phyloP scores from a whole-genome alignment of 345 rosid species.

The Iberis pinnata region DNA sequence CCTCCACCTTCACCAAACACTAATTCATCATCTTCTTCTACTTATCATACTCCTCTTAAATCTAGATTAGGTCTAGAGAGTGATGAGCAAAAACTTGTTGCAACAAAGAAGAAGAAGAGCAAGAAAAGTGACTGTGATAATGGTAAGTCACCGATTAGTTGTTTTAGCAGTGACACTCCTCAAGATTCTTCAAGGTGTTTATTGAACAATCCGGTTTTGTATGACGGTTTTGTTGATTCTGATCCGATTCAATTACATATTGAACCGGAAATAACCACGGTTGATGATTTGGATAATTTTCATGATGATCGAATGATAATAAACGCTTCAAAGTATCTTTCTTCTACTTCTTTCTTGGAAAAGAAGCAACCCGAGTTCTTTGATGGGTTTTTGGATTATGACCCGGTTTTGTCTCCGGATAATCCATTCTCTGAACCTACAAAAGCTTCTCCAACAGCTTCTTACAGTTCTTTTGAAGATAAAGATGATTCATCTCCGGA shows the following conservation, averaged over 20 bases:
- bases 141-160: slow-evolving; percentile 25
- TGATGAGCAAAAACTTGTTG: slow-evolving; percentile 12
- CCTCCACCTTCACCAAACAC: slow-evolving; percentile 33
- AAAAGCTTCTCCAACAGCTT: slow-evolving; percentile 33
- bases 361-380: slow-evolving; percentile 39
- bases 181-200: slow-evolving; percentile 31
- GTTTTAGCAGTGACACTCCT: slow-evolving; percentile 27
- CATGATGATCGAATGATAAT: slow-evolving; percentile 22
- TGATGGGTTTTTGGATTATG: slow-evolving; percentile 48
- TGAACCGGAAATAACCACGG: slow-evolving; percentile 27
- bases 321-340: slow-evolving; percentile 49
- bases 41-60: slow-evolving; percentile 33
- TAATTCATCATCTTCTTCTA: slow-evolving; percentile 36
- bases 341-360: slow-evolving; percentile 28
- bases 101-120: slow-evolving; percentile 32
- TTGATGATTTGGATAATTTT: neutral
- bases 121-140: slow-evolving; percentile 23
- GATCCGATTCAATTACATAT: slow-evolving; percentile 24
- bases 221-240: slow-evolving; percentile 32
- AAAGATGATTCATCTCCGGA: slow-evolving; percentile 25
- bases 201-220: slow-evolving; percentile 30
- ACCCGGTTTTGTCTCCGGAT: slow-evolving; percentile 42
- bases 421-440: slow-evolving; percentile 31
- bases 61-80: slow-evolving; percentile 39
- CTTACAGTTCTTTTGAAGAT: slow-evolving; percentile 23